Percentiles rank a stretch among this genome's conserved stretches.
Evolutionary conservation across 768 basidiomycete species (phyloP).

Genomic region (Amylocystis lapponica): DNA sequence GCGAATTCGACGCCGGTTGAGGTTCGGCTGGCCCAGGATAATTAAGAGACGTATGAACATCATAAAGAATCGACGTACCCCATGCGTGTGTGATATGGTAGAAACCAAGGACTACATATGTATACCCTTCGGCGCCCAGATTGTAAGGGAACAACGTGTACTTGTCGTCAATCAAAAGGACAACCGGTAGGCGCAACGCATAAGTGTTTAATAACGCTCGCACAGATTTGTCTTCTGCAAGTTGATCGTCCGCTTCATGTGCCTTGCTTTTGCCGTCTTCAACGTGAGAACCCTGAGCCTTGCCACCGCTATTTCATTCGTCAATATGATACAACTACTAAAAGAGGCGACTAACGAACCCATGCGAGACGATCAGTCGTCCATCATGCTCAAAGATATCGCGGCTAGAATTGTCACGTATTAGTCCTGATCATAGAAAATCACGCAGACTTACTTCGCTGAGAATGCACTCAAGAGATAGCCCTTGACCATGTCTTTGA

Average conservation of each 20-base stretch:
- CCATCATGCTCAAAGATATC: constrained; percentile 64
- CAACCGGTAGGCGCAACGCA: constrained; percentile 50
- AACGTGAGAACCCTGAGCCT: constrained; percentile 50
- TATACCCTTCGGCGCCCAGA: constrained; percentile 41
- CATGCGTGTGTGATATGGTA: constrained; percentile 69
- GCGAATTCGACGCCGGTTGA: constrained; percentile 41
- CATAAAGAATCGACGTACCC: constrained; percentile 41
- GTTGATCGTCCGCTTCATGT: constrained; percentile 57
- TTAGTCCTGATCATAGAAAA: not conserved
- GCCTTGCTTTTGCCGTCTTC: constrained; percentile 34
- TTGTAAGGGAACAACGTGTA: constrained; percentile 73
- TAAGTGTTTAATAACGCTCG: constrained; percentile 60
- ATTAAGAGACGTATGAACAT: not conserved
- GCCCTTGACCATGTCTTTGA: constrained; percentile 56
- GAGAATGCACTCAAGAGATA: constrained; percentile 73
- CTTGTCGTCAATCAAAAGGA: constrained; percentile 67
- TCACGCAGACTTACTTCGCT: constrained; percentile 42
- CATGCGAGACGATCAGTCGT: constrained; percentile 76
- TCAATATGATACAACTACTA: not conserved
- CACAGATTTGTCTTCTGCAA: constrained; percentile 64
- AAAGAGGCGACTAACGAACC: constrained; percentile 39
- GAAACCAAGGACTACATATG: constrained; percentile 58
- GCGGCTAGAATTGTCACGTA: constrained; percentile 41
- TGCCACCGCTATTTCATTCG: constrained; percentile 49
- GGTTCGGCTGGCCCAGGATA: constrained; percentile 47